phyloP scores from a whole-genome alignment of 257 asterid species.

The Solanum gracilifrons region DNA sequence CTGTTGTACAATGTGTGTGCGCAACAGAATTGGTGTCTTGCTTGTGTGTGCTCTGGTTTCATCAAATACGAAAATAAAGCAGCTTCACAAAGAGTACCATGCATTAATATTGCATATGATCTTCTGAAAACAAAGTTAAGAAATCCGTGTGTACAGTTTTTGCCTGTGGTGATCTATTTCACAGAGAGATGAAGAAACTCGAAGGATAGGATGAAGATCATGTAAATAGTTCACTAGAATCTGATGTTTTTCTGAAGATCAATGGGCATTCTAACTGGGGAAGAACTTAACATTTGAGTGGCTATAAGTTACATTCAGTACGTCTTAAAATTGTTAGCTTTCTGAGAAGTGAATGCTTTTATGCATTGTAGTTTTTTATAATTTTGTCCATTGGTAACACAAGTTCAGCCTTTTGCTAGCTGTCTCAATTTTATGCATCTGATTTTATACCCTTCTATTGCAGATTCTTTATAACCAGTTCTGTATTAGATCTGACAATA shows the following conservation, averaged over 20 bases:
- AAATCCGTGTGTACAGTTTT: neutral
- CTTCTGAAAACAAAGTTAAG: neutral
- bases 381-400: neutral
- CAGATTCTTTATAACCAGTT: conserved; percentile 96
- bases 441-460: neutral
- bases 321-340: neutral
- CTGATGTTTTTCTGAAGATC: neutral
- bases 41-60: neutral
- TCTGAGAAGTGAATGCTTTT: neutral
- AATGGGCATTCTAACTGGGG: neutral
- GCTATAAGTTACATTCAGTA: neutral
- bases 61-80: neutral
- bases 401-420: neutral
- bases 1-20: neutral
- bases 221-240: neutral
- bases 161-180: neutral
- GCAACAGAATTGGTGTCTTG: neutral
- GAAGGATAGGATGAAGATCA: neutral
- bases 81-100: neutral
- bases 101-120: neutral
- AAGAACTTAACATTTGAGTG: neutral
- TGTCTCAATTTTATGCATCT: neutral
- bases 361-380: neutral
- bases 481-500: conserved; percentile 90
- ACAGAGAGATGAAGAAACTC: neutral